phyloP scores from a whole-genome alignment of 345 rosid genomes.

The Eucalyptus lansdowneana region DNA sequence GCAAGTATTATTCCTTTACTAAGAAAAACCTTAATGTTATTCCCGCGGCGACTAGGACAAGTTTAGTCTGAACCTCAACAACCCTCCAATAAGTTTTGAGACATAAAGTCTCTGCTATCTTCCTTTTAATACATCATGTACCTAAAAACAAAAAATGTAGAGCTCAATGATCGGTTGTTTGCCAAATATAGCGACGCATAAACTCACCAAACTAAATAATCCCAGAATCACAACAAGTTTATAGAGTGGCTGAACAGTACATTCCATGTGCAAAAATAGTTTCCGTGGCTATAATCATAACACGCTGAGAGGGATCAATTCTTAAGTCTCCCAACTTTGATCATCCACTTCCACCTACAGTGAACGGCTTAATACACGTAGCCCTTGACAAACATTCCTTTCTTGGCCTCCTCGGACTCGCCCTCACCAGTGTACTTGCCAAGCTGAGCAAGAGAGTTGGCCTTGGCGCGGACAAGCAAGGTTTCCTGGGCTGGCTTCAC shows the following conservation, averaged over 20 bases:
- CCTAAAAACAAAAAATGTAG: not conserved
- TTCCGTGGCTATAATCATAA: not conserved
- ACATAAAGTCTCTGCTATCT: not conserved
- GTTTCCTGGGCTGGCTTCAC: not conserved
- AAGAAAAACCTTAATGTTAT: not conserved
- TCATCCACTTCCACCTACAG: not conserved
- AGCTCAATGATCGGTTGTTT: not conserved
- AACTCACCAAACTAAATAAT: not conserved
- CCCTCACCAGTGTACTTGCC: slow-evolving; percentile 7
- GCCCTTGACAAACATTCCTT: slow-evolving; percentile 6
- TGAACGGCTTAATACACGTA: not conserved
- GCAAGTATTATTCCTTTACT: not conserved
- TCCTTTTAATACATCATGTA: not conserved
- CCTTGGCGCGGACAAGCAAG: not conserved
- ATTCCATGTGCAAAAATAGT: not conserved
- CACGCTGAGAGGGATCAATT: not conserved
- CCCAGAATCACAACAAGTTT: not conserved
- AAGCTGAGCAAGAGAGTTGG: slow-evolving; percentile 6
- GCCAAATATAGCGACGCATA: not conserved
- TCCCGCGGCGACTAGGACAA: not conserved
- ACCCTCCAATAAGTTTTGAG: not conserved
- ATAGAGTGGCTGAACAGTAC: not conserved
- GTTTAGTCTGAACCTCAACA: not conserved
- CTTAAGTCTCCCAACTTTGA: not conserved
- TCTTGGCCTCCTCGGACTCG: slow-evolving; percentile 7